These are phyloP conservation scores for Pythium insidiosum DNA, from an alignment of 352 stramenopile species.

Conservation along the genomic window DNA sequence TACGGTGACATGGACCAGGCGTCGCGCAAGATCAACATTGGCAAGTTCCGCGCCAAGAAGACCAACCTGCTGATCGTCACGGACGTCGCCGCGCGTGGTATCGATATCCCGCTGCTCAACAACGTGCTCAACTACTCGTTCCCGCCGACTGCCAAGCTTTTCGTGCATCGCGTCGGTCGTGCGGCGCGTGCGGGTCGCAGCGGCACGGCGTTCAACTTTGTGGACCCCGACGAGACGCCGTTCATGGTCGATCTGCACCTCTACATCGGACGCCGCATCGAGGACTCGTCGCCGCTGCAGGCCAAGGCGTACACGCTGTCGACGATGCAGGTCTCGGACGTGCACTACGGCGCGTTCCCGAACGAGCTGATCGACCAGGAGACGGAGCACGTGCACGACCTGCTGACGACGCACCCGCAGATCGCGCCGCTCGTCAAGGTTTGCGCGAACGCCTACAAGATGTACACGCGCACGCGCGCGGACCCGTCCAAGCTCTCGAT, in stretches of 20 bases:
- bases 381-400: slow-evolving; percentile 91
- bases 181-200: slow-evolving; percentile 93
- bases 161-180: slow-evolving; percentile 95
- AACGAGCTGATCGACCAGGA: slow-evolving; percentile 94
- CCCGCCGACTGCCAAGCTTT: slow-evolving; percentile 90
- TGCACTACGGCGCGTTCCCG: slow-evolving; percentile 98
- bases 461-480: slow-evolving; percentile 94
- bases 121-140: slow-evolving; percentile 97
- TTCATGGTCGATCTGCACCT: slow-evolving; percentile 98
- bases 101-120: slow-evolving; percentile 95
- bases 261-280: slow-evolving; percentile 89
- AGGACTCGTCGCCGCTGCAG: slow-evolving; percentile 55
- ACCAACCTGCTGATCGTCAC: slow-evolving; percentile 91
- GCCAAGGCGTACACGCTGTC: slow-evolving; percentile 82
- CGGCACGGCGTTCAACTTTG: slow-evolving; percentile 94
- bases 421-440: slow-evolving; percentile 82
- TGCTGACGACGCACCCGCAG: slow-evolving; percentile 75
- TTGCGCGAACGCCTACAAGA: slow-evolving; percentile 96
- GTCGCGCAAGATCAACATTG: slow-evolving; percentile 87
- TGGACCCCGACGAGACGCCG: slow-evolving; percentile 96
- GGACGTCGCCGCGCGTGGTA: slow-evolving; percentile 91
- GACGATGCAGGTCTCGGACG: slow-evolving; percentile 93
- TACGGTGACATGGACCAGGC: slow-evolving; percentile 94
- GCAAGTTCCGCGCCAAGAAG: slow-evolving; percentile 88
- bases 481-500: slow-evolving; percentile 95